These are phyloP conservation scores for Gamsiella multidivaricata DNA, from an alignment of 192 early-diverging fungal species.

Conservation along the genomic window DNA sequence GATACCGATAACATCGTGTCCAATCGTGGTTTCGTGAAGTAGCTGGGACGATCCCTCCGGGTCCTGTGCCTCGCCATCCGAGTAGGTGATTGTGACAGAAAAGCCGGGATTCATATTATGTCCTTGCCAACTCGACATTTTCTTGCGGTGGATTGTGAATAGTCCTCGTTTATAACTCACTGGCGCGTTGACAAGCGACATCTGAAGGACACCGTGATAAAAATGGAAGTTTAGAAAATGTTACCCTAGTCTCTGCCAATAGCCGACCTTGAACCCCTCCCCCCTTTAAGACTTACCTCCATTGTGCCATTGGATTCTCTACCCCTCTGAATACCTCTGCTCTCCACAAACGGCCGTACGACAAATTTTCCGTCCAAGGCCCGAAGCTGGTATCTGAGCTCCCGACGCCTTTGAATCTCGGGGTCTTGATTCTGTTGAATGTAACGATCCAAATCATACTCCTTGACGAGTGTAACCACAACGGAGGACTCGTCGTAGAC, in stretches of 20 bases:
- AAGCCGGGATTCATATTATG: slow-evolving; percentile 72
- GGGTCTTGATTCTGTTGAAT: slow-evolving; percentile 64
- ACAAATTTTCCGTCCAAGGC: slow-evolving; percentile 70
- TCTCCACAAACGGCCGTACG: slow-evolving; percentile 58
- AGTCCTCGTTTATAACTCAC: slow-evolving; percentile 59
- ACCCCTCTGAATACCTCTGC: slow-evolving; percentile 23
- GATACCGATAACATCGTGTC: slow-evolving; percentile 62
- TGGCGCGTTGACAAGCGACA: slow-evolving; percentile 47
- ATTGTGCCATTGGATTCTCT: slow-evolving; percentile 33
- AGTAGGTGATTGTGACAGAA: slow-evolving; percentile 60
- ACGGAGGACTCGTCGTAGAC: slow-evolving; percentile 71
- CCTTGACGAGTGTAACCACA: slow-evolving; percentile 60
- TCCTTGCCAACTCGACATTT: slow-evolving; percentile 51
- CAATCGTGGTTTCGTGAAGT: slow-evolving; percentile 43
- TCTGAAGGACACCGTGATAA: slow-evolving; percentile 6
- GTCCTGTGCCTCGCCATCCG: slow-evolving; percentile 54
- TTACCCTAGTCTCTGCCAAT: too few species aligned
- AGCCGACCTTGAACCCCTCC: too few species aligned
- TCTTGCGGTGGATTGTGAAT: slow-evolving; percentile 61
- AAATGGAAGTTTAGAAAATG: neutral
- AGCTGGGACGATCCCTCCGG: slow-evolving; percentile 48
- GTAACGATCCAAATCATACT: slow-evolving; percentile 63
- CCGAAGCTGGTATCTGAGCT: slow-evolving; percentile 63
- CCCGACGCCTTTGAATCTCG: slow-evolving; percentile 57
- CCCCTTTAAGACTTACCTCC: slow-evolving; percentile 41